Evolutionary conservation across 106 monocot species (phyloP), one percentile per base, ranked within the genome.

Genomic region (Acorus gramineus): DNA sequence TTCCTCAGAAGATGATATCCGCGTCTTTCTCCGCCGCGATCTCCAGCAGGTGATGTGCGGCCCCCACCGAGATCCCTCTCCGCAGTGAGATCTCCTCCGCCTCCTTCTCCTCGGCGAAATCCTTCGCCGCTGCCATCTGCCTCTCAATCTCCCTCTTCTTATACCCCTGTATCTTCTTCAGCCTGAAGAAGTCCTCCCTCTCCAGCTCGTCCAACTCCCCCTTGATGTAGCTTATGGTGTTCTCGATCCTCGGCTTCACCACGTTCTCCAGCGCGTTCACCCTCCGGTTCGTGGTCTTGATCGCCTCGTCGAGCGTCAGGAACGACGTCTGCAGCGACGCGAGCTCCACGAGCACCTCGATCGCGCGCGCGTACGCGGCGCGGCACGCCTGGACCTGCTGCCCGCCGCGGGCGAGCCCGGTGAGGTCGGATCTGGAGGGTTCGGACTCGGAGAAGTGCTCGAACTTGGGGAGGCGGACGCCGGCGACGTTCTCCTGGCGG

Each of bases 311-410:
- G 10, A 95, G 84, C 4, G 95, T 95, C 10, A 95, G 75, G 74
- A 95, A 95, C 0, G 90, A 95, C 43, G 95, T 95, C 82, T 95
- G 95, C 13, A 95, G 80, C 42, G 95, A 95, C 0, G 95, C 90
- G 4, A 95, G 80, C 76, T 95, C 86, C 11, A 57, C 57, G 12
- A 57, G 57, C 5, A 57, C 57, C 57, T 57, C 57, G n/a, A 57
- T 57, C 5, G 57, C 57, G 11, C 13, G 8, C 11, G 13, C 57
- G 57, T 57, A 57, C 10, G 57, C 57, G 5, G n/a, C 57, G 11
- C 57, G 10, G n/a, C 57, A 57, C 10, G 57, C 28, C 28, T 28
- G 28, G 28, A 28, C 28, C 28, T 28, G 28, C 28, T 28, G 28
- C 28, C 28, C 28, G 13, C 57, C 57, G 5, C 57, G 10, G 12